Evolutionary conservation across 2,329 filamentous ascomycete species (phyloP).

Genomic region (Torrubiella hemipterigena): DNA sequence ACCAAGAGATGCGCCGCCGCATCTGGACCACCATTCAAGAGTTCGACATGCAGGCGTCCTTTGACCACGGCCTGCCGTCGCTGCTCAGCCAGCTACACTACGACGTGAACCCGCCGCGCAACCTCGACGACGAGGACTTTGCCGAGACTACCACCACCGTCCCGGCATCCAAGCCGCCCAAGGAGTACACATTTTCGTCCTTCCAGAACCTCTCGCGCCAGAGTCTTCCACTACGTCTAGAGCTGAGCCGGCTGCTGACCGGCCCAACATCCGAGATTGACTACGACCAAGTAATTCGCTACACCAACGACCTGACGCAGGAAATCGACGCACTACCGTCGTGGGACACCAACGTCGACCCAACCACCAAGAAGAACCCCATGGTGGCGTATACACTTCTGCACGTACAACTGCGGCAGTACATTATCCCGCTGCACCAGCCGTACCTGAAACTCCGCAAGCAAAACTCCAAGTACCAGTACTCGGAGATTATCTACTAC

Average conservation of each 20-base stretch:
- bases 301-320: conserved; percentile 48
- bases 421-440: conserved; percentile 49
- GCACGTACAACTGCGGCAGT: conserved; percentile 48
- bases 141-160: conserved; percentile 38
- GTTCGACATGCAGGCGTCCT: conserved; percentile 50
- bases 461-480: conserved; percentile 48
- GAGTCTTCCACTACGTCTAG: conserved; percentile 42
- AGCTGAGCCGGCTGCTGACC: conserved; percentile 43
- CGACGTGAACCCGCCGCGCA: conserved; percentile 42
- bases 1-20: conserved; percentile 49
- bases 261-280: conserved; percentile 42
- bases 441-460: conserved; percentile 48
- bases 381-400: conserved; percentile 47
- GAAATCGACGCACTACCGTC: conserved; percentile 48
- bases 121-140: conserved; percentile 46
- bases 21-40: conserved; percentile 51
- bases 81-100: conserved; percentile 44
- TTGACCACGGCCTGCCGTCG: conserved; percentile 48
- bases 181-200: conserved; percentile 45
- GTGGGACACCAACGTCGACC: conserved; percentile 31
- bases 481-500: conserved; percentile 52
- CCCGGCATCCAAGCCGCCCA: conserved; percentile 36
- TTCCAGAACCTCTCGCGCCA: conserved; percentile 46
- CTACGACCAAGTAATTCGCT: conserved; percentile 49
- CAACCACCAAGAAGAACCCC: conserved; percentile 35